Base-by-base conservation (phyloP, 768 basidiomycete genomes). In the Lentinula detonsa region DNA sequence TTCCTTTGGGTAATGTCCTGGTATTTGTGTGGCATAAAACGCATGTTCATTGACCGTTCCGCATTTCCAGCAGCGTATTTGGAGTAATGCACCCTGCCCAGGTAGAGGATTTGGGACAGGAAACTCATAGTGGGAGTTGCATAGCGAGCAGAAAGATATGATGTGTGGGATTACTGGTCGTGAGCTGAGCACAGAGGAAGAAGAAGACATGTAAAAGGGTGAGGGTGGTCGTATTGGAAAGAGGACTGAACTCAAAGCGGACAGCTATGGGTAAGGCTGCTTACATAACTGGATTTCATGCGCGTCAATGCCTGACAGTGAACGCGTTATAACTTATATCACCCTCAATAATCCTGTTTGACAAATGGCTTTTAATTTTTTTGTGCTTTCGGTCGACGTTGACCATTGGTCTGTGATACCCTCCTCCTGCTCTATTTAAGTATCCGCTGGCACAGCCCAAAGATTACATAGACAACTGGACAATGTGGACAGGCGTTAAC, bases 51-150 rank as follows among this genome's bases (percentile, higher is more conserved):
- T 79, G 35, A 86, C 69, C 2, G 76, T 70, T 58, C 81, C 76
- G 72, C 93, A 95, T 49, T 78, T 75, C 69, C 80, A 90, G 71
- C 93, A 95, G 61, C 82, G 82, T 60, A 95, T 73, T 62, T 81
- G 81, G 8, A 93, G 82, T 4, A 86, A 66, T 0, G 85, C 81
- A 43, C 84, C 78, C 18, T 81, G 73, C 16, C 80, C 72, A n/a
- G 86, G 86, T 11, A 73, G 69, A 0, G 87, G 82, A 0, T 70
- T 74, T 0, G 89, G 91, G 4, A 86, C 78, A 0, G 85, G 81
- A 65, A 91, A 93, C 69, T 93, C 90, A 16, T 93, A 73, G 1
- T 73, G 72, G 2, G 74, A 63, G 16, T 73, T 75, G 68, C 91
- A 93, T 50, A 74, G 67, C 7, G 77, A 74, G 69, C 91, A 93